Evolutionary conservation across 1,139 yeast genomes (phyloP), one percentile per base, ranked within the genome.

Genomic region (Yamadazyma atlantica): DNA sequence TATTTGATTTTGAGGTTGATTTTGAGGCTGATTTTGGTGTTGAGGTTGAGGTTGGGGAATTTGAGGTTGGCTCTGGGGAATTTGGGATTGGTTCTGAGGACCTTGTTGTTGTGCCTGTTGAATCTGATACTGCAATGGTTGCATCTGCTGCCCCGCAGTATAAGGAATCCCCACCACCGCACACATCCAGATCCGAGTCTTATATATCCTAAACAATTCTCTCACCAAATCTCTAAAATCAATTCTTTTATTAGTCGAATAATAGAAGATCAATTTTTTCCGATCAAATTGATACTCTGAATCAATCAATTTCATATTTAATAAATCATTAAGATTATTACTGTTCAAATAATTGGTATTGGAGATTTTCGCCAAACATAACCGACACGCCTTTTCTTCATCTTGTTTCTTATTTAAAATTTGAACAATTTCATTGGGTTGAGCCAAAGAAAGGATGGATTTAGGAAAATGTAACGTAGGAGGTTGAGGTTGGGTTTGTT

Each of bases 161-260:
- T 51, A 62, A 11, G 69, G 68, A 26, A 60, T 50, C 5, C 68
- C 69, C 41, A 51, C 57, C 17, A 89, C 88, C 3, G 97, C 95
- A 68, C 97, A 90, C 81, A 90, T 80, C 98, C 98, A 94, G 53
- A 92, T 92, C 53, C 98, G 76, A 1, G 97, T 92, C 65, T 92
- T 92, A 73, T 89, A 92, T 42, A 88, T 85, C 54, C 95, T 79
- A 70, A 92, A 92, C 46, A 92, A 68, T 54, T 92, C 97, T 48
- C 94, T 80, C 36, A 92, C 96, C 60, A 94, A 75, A 44, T 87
- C 96, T 52, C 98, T 74, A 60, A 92, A 92, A 62, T 92, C 98
- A 43, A 92, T 85, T 54, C 98, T 75, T 53, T 83, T 83, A 45
- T 77, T 78, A 13, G 88, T 82, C 31, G 84, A 80, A 45, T 71